A percentile compares a stretch with the other conserved stretches of the same genome.
phyloP scores from a whole-genome alignment of 208 protist species.

The Endotrypanum monterogeii region DNA sequence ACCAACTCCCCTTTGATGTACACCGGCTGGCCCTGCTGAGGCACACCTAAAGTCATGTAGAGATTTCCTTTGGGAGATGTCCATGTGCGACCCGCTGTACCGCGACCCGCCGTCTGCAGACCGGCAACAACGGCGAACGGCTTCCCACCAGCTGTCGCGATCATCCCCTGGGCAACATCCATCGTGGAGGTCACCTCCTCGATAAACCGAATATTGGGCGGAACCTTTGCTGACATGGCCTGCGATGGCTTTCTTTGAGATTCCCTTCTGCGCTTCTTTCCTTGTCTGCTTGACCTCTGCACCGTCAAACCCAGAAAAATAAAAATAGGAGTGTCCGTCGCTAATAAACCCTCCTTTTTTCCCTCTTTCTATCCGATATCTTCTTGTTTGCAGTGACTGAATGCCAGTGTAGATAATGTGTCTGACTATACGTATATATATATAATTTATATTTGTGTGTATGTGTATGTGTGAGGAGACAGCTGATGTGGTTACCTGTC shows the following conservation, averaged over 20 bases:
- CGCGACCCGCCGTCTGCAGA: slow-evolving; percentile 50
- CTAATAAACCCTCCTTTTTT: too few relatives aligned
- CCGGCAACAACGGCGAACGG: slow-evolving; percentile 61
- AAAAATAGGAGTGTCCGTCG: too few relatives aligned
- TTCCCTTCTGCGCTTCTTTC: too few relatives aligned
- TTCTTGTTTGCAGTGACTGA: too few relatives aligned
- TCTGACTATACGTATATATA: too few relatives aligned
- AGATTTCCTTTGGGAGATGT: slow-evolving; percentile 73
- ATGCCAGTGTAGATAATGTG: too few relatives aligned
- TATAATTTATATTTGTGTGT: too few relatives aligned
- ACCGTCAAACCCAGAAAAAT: too few relatives aligned
- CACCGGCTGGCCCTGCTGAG: slow-evolving; percentile 12
- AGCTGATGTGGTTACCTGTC: too few relatives aligned
- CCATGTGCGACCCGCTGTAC: slow-evolving; percentile 64
- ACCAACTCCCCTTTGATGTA: slow-evolving; percentile 34
- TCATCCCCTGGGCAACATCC: slow-evolving; percentile 51
- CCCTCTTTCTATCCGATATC: too few relatives aligned
- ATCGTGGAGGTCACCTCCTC: slow-evolving; percentile 62
- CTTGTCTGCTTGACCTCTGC: too few relatives aligned
- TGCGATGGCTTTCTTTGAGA: neutral
- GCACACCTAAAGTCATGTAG: slow-evolving; percentile 72
- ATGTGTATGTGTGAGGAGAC: too few relatives aligned
- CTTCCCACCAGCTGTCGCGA: slow-evolving; percentile 15
- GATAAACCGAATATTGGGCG: slow-evolving; percentile 42
- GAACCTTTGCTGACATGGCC: slow-evolving; percentile 9